Evolutionary conservation across 2,329 filamentous ascomycete species (phyloP).

Genomic region (Ophiostoma perfectum): DNA sequence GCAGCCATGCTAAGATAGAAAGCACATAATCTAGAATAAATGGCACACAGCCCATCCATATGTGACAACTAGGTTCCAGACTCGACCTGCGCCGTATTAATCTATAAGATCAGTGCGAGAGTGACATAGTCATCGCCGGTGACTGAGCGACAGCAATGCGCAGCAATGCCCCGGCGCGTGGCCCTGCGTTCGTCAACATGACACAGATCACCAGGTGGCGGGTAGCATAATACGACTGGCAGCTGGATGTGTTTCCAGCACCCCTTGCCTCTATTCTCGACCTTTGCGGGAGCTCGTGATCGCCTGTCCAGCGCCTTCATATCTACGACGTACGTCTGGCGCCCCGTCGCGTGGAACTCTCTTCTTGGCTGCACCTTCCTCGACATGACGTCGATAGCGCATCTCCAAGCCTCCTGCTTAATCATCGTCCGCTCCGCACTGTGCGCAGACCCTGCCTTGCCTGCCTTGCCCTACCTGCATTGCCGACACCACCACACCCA

Average conservation of each 20-base stretch:
- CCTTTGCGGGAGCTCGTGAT: neutral
- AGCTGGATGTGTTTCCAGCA: neutral
- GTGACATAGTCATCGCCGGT: neutral
- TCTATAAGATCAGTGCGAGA: neutral
- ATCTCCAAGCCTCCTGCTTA: neutral
- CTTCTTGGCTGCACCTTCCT: neutral
- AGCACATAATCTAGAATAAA: neutral
- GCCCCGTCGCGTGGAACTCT: neutral
- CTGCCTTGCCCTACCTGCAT: neutral
- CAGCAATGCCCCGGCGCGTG: neutral
- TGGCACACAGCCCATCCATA: neutral
- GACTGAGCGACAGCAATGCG: neutral
- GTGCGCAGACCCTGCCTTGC: neutral
- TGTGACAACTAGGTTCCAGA: neutral
- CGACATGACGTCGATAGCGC: constrained; percentile 2
- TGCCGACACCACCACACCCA: neutral
- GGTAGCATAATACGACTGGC: neutral
- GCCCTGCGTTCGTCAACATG: neutral
- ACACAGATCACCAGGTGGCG: neutral
- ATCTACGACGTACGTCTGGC: neutral
- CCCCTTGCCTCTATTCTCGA: too few relatives aligned
- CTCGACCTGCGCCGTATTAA: neutral
- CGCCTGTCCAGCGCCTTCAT: neutral
- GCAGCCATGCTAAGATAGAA: neutral
- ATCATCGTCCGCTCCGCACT: neutral